Evolutionary conservation across 1,139 yeast genomes (phyloP).

Genomic region (Sugiyamaella neomexicana): DNA sequence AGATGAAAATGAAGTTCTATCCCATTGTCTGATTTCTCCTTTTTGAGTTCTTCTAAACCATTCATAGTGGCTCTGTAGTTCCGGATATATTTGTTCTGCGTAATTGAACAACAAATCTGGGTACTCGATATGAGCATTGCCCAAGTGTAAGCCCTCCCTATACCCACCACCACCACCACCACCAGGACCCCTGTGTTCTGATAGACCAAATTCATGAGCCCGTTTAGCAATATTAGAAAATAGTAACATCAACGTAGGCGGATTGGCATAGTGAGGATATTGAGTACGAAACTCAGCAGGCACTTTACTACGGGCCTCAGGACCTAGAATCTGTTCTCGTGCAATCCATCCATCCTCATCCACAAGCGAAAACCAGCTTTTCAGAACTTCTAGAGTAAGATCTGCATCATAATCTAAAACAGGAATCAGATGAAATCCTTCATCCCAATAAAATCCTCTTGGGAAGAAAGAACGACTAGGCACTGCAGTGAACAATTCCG

Average conservation of each 20-base stretch:
- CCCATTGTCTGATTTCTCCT: slow-evolving; percentile 75
- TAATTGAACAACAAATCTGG: slow-evolving; percentile 64
- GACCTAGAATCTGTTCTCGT: slow-evolving; percentile 90
- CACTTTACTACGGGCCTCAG: slow-evolving; percentile 84
- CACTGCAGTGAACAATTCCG: slow-evolving; percentile 73
- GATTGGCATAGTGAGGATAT: slow-evolving; percentile 89
- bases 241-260: slow-evolving; percentile 87
- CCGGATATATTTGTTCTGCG: slow-evolving; percentile 70
- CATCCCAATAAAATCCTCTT: slow-evolving; percentile 98
- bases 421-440: slow-evolving; percentile 91
- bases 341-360: slow-evolving; percentile 97
- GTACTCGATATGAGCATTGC: slow-evolving; percentile 56
- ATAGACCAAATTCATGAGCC: slow-evolving; percentile 35
- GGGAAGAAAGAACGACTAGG: slow-evolving; percentile 96
- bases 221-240: slow-evolving; percentile 65
- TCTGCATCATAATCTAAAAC: slow-evolving; percentile 82
- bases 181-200: background rate
- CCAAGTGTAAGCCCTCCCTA: slow-evolving; percentile 23
- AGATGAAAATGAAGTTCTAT: slow-evolving; percentile 52
- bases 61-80: slow-evolving; percentile 71
- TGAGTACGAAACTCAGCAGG: slow-evolving; percentile 86
- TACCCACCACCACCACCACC: background rate
- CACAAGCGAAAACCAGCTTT: slow-evolving; percentile 84
- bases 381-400: slow-evolving; percentile 72
- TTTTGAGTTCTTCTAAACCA: slow-evolving; percentile 83